Evolutionary conservation across 371 early-diverging fungal genomes (phyloP).

Genomic region (Massospora cicadina): DNA sequence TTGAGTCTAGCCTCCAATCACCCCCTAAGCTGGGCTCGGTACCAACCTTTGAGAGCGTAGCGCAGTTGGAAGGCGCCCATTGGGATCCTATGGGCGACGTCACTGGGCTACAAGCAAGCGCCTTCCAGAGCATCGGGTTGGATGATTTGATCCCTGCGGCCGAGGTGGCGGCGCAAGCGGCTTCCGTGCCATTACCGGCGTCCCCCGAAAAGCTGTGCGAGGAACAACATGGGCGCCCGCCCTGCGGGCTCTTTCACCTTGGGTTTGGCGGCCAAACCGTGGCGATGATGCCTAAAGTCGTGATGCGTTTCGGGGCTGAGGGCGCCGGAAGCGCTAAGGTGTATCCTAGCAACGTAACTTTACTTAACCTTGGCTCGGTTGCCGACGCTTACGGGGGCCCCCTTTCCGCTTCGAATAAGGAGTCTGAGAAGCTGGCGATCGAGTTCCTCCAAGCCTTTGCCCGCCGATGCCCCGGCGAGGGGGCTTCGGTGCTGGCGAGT

Average conservation of each 20-base stretch:
- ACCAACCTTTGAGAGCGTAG: not conserved
- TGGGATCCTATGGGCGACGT: not conserved
- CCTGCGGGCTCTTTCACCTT: conserved; percentile 52
- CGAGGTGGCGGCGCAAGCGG: not conserved
- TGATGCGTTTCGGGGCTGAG: conserved; percentile 34
- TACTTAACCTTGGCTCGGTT: conserved; percentile 12
- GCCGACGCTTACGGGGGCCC: conserved; percentile 15
- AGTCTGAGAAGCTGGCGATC: not conserved
- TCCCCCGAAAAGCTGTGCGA: not conserved
- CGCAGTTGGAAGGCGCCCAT: not conserved
- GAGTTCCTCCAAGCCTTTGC: not conserved
- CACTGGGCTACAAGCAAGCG: not conserved
- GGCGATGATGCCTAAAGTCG: conserved; percentile 48
- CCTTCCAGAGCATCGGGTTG: not conserved
- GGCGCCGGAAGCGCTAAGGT: conserved; percentile 25
- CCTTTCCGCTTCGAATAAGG: conserved; percentile 14
- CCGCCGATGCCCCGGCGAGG: not conserved
- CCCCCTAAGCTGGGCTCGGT: not conserved
- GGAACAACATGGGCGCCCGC: conserved; percentile 1
- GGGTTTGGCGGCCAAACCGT: conserved; percentile 78
- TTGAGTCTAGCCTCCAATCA: not conserved
- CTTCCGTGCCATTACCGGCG: not conserved
- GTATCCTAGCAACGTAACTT: conserved; percentile 34
- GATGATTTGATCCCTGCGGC: not conserved
- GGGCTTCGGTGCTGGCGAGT: conserved; percentile 29